Base-by-base conservation (phyloP, 371 early-diverging fungal species). In the Chytridium lagenaria region DNA sequence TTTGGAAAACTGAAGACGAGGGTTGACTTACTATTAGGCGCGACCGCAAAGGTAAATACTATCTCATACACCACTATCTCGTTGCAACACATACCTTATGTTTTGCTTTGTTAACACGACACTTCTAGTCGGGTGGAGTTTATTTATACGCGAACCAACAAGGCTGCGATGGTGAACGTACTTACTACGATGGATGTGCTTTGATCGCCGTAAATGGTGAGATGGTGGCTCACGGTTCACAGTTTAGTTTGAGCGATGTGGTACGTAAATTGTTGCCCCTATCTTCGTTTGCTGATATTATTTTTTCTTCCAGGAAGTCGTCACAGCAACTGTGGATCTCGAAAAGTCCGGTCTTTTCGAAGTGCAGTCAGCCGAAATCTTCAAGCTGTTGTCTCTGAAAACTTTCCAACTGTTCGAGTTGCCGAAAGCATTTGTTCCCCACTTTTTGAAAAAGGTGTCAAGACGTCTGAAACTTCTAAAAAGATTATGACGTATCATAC, bases 91-190 rank as follows among this genome's bases (percentile, higher is more conserved):
- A n/a, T n/a, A n/a, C n/a, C n/a, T n/a, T n/a, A n/a, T n/a, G n/a
- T n/a, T n/a, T n/a, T n/a, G n/a, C n/a, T n/a, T n/a, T n/a, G n/a
- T n/a, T n/a, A n/a, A n/a, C n/a, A n/a, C n/a, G n/a, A n/a, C n/a
- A n/a, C 34, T 49, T 15, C 49, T 83, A 88, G 90, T 84, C 77
- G 49, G 97, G 98, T 64, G 99, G 99, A 39, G 87, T 95, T 16
- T 99, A 99, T 75, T 77, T 98, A 40, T 99, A 99, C 74, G 86
- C 97, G 1, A 99, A 99, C 80, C 97, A 96, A 73, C 91, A 93
- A 80, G 99, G 99, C 1, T 99, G 99, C 77, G 99, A 98, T 72
- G 99, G 98, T n/a, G 98, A 99, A 81, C 89, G 98, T 28, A 79
- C 97, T 15, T 99, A 99, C 81, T 99, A 96, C 73, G 99, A 99